A percentile compares a stretch with the other conserved stretches of the same genome.
Conservation (phyloP, 257 asterid species). For the Craterostigma plantagineum region DNA sequence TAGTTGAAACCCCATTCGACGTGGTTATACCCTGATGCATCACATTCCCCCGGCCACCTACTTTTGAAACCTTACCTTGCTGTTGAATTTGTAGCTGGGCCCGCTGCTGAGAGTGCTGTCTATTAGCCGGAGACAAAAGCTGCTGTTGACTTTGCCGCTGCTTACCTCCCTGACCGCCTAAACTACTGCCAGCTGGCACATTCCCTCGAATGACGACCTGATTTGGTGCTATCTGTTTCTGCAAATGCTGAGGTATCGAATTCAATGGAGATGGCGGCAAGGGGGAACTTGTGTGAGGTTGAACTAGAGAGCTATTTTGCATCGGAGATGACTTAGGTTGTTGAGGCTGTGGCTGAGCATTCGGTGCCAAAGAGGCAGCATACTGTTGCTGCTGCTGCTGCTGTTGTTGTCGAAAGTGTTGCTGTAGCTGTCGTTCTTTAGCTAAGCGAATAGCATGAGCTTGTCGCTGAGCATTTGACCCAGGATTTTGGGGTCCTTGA, state of each 20-base stretch:
- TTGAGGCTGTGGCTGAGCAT: conserved; percentile 45
- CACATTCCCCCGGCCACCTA: conserved; percentile 51
- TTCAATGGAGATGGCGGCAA: conserved; percentile 36
- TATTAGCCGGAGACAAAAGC: conserved; percentile 15
- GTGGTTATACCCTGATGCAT: conserved; percentile 42
- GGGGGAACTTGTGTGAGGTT: conserved; percentile 31
- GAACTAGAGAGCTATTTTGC: conserved; percentile 37
- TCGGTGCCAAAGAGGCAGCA: conserved; percentile 44
- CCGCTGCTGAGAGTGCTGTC: conserved; percentile 35
- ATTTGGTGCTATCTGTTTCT: too few species aligned
- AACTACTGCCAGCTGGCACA: too few species aligned
- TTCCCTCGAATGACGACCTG: too few species aligned
- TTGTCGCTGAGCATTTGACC: conserved; percentile 52
- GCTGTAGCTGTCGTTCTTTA: conserved; percentile 65
- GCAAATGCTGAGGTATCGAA: conserved; percentile 23
- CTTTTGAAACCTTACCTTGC: conserved; percentile 51
- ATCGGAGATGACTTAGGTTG: conserved; percentile 45
- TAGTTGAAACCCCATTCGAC: conserved; percentile 39
- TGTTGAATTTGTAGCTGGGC: conserved; percentile 49
- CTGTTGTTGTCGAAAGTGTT: conserved; percentile 30
- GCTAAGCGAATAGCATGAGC: conserved; percentile 59
- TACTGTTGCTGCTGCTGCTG: too few species aligned
- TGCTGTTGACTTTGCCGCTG: conserved; percentile 46
- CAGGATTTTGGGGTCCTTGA: conserved; percentile 40
- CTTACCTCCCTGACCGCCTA: too few species aligned